A percentile compares a stretch with the other conserved stretches of the same genome.
phyloP scores from a whole-genome alignment of 768 basidiomycete species.

The Lentinula lateritia region DNA sequence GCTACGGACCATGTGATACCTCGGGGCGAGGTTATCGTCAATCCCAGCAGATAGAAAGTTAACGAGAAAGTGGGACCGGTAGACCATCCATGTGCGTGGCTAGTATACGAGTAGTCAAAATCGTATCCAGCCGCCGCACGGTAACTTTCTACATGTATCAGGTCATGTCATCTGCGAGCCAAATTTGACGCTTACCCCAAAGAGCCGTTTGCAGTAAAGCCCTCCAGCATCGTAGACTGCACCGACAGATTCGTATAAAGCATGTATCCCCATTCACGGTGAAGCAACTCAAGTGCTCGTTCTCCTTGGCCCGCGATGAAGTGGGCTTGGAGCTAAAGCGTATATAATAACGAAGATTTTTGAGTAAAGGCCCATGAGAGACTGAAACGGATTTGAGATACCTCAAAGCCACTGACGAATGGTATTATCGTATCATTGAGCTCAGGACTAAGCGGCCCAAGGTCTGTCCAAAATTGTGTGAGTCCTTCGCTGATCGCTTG shows the following conservation, averaged over 20 bases:
- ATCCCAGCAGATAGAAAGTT: conserved; percentile 41
- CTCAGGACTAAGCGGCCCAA: conserved; percentile 43
- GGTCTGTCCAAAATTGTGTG: conserved; percentile 41
- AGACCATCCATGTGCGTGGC: conserved; percentile 45
- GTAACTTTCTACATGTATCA: conserved; percentile 22
- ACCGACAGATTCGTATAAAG: conserved; percentile 37
- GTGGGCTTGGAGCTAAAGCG: conserved; percentile 40
- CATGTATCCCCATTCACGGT: conserved; percentile 47
- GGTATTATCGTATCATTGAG: conserved; percentile 47
- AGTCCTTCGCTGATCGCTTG: conserved; percentile 36
- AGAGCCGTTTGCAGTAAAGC: conserved; percentile 13
- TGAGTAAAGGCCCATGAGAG: background rate
- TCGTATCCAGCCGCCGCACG: conserved; percentile 39
- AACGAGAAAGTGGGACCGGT: conserved; percentile 44
- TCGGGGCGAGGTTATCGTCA: conserved; percentile 33
- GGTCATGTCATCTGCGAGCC: background rate
- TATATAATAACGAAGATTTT: background rate
- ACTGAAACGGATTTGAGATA: conserved; percentile 11
- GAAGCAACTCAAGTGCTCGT: conserved; percentile 39
- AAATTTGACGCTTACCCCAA: conserved; percentile 14
- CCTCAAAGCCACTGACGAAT: conserved; percentile 48
- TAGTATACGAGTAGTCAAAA: conserved; percentile 40
- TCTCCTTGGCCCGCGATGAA: conserved; percentile 40
- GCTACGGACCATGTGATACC: conserved; percentile 38
- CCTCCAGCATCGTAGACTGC: conserved; percentile 37